Conservation (phyloP, 441 rosid genomes). For the Adansonia madagascariensis region DNA sequence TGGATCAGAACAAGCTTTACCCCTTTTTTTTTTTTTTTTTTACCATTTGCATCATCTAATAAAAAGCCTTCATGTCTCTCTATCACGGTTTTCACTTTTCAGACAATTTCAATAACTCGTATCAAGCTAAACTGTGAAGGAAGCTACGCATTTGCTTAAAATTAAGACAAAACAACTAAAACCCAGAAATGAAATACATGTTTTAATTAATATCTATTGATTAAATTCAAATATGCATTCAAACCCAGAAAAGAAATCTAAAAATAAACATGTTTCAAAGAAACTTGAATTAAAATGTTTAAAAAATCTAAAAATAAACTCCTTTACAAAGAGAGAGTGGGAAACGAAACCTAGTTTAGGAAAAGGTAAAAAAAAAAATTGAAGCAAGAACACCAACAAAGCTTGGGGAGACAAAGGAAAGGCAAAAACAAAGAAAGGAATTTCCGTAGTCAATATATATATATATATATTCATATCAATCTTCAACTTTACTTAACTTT, state of each 20-base stretch:
- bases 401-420: slow-evolving; percentile 19
- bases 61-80: background rate
- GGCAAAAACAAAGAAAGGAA: background rate
- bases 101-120: slow-evolving; percentile 8
- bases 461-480: background rate
- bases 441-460: background rate
- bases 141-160: background rate
- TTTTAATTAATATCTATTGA: background rate
- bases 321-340: slow-evolving; percentile 6
- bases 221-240: background rate
- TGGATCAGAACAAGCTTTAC: no score
- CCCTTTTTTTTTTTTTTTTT: no score
- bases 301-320: background rate
- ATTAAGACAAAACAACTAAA: background rate
- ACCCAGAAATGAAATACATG: slow-evolving; percentile 1
- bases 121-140: background rate
- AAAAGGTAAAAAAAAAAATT: background rate
- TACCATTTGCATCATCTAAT: background rate
- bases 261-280: background rate
- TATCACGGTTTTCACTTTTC: background rate
- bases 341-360: slow-evolving; percentile 9
- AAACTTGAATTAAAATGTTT: no score
- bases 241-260: background rate
- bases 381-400: background rate
- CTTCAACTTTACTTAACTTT: slow-evolving; percentile 1